Evolutionary conservation across 345 rosid species (phyloP), one percentile per base, ranked within the genome.

Genomic region (Eucalyptus viminalis): DNA sequence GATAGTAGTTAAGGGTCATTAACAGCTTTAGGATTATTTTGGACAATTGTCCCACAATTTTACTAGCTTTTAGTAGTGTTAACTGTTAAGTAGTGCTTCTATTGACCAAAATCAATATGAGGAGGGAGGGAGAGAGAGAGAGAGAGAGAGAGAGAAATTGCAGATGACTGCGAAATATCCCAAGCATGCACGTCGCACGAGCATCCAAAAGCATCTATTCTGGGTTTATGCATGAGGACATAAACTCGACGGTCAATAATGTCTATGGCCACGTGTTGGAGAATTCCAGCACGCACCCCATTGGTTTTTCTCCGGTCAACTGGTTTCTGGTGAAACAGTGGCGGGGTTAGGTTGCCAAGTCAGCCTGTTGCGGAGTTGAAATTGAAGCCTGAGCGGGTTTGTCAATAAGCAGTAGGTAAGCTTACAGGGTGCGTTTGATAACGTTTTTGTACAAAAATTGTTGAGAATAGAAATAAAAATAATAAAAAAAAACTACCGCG

Each of bases 361-460:
- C 19, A 34, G 80, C 43, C 80, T 67, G 31, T 14, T n/a, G 80
- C 80, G 9, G 72, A 29, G 72, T 62, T 62, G 72, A 29, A 62
- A 15, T 13, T 14, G 72, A 62, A 62, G 72, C 17, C 9, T 13
- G 5, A 62, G 72, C 5, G 72, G 72, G 19, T 62, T 29, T 14
- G 34, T 62, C 34, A 13, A 29, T 62, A 62, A 29, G 72, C 72
- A 6, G 6, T 15, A 31, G 22, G 22, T 67, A 67, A 67, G 31
- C 69, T 29, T 29, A 13, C 9, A 49, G 6, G 3, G 51, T 49
- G 17, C 7, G 17, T 14, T 49, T 49, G 51, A 6, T 49, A 49
- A 49, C 7, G 17, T 49, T 49, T 49, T 0, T 2, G 1, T 49
- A 49, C 0, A 14, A 49, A 49, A 49, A 5, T 49, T 49, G 0